Evolutionary conservation across 2,329 filamentous ascomycete genomes (phyloP).

Genomic region (Paecilomyces dactylethromorphus): DNA sequence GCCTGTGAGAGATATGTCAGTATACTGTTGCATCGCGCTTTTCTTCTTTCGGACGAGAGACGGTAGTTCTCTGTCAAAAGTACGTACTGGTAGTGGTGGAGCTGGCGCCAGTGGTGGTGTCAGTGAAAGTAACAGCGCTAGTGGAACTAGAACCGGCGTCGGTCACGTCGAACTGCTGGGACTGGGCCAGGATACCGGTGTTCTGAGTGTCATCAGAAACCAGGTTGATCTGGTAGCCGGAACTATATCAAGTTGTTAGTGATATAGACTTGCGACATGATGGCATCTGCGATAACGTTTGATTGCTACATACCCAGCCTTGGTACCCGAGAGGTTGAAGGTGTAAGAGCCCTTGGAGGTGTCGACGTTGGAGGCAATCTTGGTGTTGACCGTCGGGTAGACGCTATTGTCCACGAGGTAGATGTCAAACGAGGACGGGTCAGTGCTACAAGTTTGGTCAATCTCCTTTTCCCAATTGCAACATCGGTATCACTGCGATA

Average conservation of each 20-base stretch:
- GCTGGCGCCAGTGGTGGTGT: constrained; percentile 14
- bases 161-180: constrained; percentile 25
- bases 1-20: background rate
- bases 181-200: constrained; percentile 38
- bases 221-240: constrained; percentile 38
- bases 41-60: background rate
- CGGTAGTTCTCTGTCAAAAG: background rate
- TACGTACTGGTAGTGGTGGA: constrained; percentile 1
- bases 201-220: constrained; percentile 24
- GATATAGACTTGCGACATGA: background rate
- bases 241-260: constrained; percentile 13
- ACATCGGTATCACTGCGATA: background rate
- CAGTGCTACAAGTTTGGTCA: constrained; percentile 24
- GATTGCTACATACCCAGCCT: constrained; percentile 16
- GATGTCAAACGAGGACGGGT: constrained; percentile 34
- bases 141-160: constrained; percentile 6
- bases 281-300: background rate
- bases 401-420: constrained; percentile 35
- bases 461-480: background rate
- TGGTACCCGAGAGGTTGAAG: constrained; percentile 27
- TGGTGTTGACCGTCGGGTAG: constrained; percentile 24
- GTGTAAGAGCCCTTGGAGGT: constrained; percentile 28
- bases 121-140: constrained; percentile 9
- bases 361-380: constrained; percentile 30
- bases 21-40: background rate